These are phyloP conservation scores for Davidsoniella eucalypti DNA, from an alignment of 2,329 filamentous ascomycete species.

Conservation along the genomic window DNA sequence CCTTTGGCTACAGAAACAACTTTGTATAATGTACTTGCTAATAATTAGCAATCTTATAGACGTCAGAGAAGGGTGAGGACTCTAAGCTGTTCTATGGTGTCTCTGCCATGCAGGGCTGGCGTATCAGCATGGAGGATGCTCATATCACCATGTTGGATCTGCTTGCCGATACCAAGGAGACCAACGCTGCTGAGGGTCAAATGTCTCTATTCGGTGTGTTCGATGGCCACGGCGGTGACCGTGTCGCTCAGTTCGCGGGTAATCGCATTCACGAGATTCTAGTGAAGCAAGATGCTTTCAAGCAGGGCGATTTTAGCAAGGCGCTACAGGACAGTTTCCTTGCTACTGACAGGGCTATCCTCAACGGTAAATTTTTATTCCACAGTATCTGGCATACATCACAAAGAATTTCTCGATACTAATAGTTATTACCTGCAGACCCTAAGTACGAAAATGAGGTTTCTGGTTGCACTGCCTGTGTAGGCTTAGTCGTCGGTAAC, in stretches of 20 bases:
- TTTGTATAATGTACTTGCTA: background rate
- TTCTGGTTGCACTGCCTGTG: slow-evolving; percentile 91
- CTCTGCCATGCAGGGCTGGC: slow-evolving; percentile 99
- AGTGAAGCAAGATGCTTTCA: slow-evolving; percentile 86
- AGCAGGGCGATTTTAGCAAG: slow-evolving; percentile 81
- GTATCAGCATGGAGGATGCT: slow-evolving; percentile 98
- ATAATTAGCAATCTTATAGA: slow-evolving; percentile 32
- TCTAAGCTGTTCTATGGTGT: slow-evolving; percentile 84
- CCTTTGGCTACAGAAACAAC: too few relatives aligned
- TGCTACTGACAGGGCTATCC: slow-evolving; percentile 85
- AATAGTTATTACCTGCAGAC: slow-evolving; percentile 37
- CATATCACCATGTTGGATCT: slow-evolving; percentile 84
- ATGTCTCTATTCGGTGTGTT: slow-evolving; percentile 96
- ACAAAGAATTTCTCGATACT: background rate
- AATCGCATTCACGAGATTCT: slow-evolving; percentile 90
- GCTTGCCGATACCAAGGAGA: slow-evolving; percentile 22
- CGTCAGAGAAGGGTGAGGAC: slow-evolving; percentile 81
- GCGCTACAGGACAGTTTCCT: slow-evolving; percentile 94
- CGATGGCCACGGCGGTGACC: slow-evolving; percentile 93
- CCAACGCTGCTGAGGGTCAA: slow-evolving; percentile 51
- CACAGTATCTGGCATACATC: background rate
- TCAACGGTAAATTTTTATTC: slow-evolving; percentile 53
- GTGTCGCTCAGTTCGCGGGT: slow-evolving; percentile 84
- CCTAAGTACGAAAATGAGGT: slow-evolving; percentile 95
- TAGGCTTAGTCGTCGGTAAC: slow-evolving; percentile 71